These are phyloP conservation scores for Apiospora phragmitis DNA, from an alignment of 2,329 filamentous ascomycete species.

Conservation along the genomic window DNA sequence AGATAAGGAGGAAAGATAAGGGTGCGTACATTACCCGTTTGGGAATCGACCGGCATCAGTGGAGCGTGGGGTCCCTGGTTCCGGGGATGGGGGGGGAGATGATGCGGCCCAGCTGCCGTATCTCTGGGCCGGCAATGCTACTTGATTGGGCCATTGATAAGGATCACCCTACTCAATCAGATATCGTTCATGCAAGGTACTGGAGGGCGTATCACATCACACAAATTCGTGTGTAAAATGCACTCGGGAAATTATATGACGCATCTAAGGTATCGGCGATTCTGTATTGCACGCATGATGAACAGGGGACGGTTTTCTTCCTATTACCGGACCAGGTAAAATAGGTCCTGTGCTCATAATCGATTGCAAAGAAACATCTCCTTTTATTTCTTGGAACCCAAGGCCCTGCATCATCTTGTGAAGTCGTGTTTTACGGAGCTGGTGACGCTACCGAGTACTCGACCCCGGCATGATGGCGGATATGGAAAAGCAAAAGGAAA, in stretches of 20 bases:
- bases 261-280: not conserved
- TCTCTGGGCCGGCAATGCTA: not conserved
- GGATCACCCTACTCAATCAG: not conserved
- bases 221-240: not conserved
- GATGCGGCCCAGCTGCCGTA: not conserved
- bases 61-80: not conserved
- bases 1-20: conserved; percentile 4
- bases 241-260: not conserved
- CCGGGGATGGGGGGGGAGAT: not conserved
- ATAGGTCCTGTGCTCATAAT: not conserved
- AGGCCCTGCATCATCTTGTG: not conserved
- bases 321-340: not conserved
- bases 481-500: not conserved
- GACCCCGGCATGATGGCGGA: not conserved
- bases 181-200: not conserved
- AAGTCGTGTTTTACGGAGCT: too few relatives aligned
- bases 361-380: accelerated
- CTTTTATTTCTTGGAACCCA: not conserved
- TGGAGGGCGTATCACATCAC: not conserved
- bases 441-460: not conserved
- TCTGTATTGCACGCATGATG: too few relatives aligned
- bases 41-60: not conserved
- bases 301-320: not conserved
- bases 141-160: not conserved
- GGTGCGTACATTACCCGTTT: conserved; percentile 8